A percentile compares a stretch with the other conserved stretches of the same genome.
Conservation (phyloP, 306 rosid genomes). For the Fragaria vesca region DNA sequence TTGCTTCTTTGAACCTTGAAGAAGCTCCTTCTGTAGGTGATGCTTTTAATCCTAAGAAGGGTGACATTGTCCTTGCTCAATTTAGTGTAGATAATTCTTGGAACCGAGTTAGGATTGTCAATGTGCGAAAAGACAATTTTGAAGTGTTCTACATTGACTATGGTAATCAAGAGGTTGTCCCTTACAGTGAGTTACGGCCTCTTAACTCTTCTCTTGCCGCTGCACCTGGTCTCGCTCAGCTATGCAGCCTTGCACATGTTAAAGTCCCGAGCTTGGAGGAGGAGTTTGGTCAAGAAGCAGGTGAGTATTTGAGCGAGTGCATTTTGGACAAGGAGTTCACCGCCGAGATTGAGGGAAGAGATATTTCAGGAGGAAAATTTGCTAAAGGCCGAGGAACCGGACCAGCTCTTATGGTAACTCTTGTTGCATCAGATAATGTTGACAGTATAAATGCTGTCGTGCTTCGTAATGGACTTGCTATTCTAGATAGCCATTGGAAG, state of each 20-base stretch:
- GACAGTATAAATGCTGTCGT: slow-evolving; percentile 36
- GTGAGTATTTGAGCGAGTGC: slow-evolving; percentile 72
- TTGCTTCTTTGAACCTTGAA: slow-evolving; percentile 76
- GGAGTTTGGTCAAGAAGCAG: slow-evolving; percentile 93
- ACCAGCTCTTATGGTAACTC: slow-evolving; percentile 56
- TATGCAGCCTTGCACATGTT: slow-evolving; percentile 84
- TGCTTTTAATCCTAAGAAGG: slow-evolving; percentile 81
- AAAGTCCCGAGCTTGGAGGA: slow-evolving; percentile 85
- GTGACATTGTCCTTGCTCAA: slow-evolving; percentile 82
- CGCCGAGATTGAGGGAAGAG: slow-evolving; percentile 88
- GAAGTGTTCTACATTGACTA: slow-evolving; percentile 93
- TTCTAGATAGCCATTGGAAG: slow-evolving; percentile 71
- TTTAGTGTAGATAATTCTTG: slow-evolving; percentile 53
- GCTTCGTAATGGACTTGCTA: slow-evolving; percentile 90
- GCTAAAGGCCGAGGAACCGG: slow-evolving; percentile 87
- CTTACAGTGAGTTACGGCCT: slow-evolving; percentile 72
- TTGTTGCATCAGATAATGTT: slow-evolving; percentile 79
- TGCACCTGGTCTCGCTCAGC: slow-evolving; percentile 85
- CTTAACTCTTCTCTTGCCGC: slow-evolving; percentile 67
- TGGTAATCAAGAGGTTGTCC: slow-evolving; percentile 87
- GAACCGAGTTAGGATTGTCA: slow-evolving; percentile 54
- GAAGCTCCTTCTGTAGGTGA: slow-evolving; percentile 77
- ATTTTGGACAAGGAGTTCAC: slow-evolving; percentile 64
- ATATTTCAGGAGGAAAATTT: slow-evolving; percentile 76
- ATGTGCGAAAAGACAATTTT: slow-evolving; percentile 60